phyloP scores from a whole-genome alignment of 345 rosid species.

The Bruguiera gymnorhiza region DNA sequence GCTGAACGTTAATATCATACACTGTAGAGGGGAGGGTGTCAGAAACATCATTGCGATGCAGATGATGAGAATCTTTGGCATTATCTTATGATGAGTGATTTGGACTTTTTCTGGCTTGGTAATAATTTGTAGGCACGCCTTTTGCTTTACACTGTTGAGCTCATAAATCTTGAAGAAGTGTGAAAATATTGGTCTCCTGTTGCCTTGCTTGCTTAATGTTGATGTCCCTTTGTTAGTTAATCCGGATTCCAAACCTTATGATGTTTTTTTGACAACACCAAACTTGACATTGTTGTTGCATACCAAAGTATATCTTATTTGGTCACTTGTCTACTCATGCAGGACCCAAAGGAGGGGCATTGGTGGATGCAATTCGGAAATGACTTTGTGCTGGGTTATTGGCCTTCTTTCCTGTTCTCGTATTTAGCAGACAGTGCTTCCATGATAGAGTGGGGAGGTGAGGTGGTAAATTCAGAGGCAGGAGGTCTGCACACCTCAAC shows the following conservation, averaged over 20 bases:
- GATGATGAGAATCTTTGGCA: slow-evolving; percentile 8
- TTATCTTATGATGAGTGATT: neutral
- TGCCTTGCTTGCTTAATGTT: no score
- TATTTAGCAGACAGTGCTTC: slow-evolving; percentile 88
- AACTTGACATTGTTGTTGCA: no score
- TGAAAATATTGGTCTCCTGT: no score
- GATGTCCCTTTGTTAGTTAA: no score
- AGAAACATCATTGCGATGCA: slow-evolving; percentile 17
- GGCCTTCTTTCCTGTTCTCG: slow-evolving; percentile 96
- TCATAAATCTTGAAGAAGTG: no score
- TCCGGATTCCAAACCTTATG: no score
- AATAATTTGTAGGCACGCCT: neutral
- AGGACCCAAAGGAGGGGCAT: slow-evolving; percentile 97
- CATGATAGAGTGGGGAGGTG: slow-evolving; percentile 99
- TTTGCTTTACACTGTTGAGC: neutral
- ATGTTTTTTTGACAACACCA: no score
- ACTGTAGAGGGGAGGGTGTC: slow-evolving; percentile 14
- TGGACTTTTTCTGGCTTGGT: neutral
- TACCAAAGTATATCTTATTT: no score
- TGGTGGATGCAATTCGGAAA: slow-evolving; percentile 99
- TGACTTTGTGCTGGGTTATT: slow-evolving; percentile 77
- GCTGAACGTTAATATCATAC: neutral
- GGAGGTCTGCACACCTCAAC: slow-evolving; percentile 86
- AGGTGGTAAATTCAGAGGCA: slow-evolving; percentile 85
- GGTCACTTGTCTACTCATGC: neutral